phyloP scores from a whole-genome alignment of 2,329 filamentous ascomycete genomes.

The Pezicula rhizophila region DNA sequence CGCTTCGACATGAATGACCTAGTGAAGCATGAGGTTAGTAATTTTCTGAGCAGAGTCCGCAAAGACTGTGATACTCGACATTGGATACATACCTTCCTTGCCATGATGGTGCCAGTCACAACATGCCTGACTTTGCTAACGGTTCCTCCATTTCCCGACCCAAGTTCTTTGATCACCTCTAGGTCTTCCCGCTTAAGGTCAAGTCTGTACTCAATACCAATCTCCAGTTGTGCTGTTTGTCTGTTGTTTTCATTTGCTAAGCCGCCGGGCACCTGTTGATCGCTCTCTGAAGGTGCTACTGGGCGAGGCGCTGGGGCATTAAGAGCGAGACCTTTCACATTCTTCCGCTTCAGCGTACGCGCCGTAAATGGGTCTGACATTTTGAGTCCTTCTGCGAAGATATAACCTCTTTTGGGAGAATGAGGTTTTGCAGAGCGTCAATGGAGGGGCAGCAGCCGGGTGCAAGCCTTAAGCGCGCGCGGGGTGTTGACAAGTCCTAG shows the following conservation, averaged over 20 bases:
- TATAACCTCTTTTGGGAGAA: neutral
- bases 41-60: neutral
- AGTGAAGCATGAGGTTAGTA: conserved; percentile 2
- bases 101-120: conserved; percentile 93
- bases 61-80: neutral
- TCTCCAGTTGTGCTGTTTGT: conserved; percentile 71
- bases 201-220: conserved; percentile 93
- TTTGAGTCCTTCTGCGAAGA: too few relatives aligned
- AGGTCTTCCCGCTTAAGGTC: conserved; percentile 89
- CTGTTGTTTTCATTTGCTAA: conserved; percentile 51
- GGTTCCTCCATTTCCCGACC: conserved; percentile 92
- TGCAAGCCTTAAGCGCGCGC: neutral
- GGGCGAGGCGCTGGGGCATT: conserved; percentile 70
- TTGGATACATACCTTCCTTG: conserved; percentile 69
- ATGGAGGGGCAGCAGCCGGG: neutral
- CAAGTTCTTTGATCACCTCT: conserved; percentile 88
- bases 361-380: conserved; percentile 56
- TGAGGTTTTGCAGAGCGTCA: neutral
- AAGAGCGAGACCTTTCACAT: conserved; percentile 91
- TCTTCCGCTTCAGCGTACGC: conserved; percentile 96
- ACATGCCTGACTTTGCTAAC: conserved; percentile 97
- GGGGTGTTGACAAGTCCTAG: neutral
- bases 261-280: conserved; percentile 54
- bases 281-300: conserved; percentile 66
- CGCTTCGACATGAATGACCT: conserved; percentile 97